Conservation (phyloP, 441 rosid genomes). For the Gossypium lobatum region DNA sequence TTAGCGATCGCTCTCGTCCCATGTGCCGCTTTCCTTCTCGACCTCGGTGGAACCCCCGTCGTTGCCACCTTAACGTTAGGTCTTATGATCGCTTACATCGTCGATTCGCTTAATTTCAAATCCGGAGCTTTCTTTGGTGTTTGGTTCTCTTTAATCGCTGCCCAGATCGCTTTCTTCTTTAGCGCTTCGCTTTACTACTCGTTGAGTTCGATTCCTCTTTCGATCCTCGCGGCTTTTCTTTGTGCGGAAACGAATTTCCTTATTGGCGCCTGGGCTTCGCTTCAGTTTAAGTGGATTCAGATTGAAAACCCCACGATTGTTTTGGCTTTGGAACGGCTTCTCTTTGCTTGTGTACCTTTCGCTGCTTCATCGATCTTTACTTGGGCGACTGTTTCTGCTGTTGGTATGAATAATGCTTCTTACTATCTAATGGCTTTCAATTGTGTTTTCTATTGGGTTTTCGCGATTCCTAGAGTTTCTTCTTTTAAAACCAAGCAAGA, state of each 20-base stretch:
- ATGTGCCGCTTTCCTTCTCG: constrained; percentile 81
- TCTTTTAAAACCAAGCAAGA: constrained; percentile 79
- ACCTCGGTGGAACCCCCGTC: constrained; percentile 91
- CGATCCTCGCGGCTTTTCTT: constrained; percentile 56
- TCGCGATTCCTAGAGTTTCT: constrained; percentile 72
- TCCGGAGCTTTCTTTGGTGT: constrained; percentile 77
- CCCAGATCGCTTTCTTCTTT: constrained; percentile 94
- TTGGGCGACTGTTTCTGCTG: constrained; percentile 90
- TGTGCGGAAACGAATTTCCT: constrained; percentile 69
- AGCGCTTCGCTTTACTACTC: constrained; percentile 48
- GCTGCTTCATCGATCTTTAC: constrained; percentile 75
- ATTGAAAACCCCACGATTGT: constrained; percentile 79
- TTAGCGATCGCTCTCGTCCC: constrained; percentile 78
- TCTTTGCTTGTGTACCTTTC: constrained; percentile 80
- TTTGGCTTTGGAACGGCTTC: constrained; percentile 80
- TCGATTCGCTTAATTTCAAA: constrained; percentile 80
- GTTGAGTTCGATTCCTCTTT: constrained; percentile 61
- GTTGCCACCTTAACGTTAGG: constrained; percentile 67
- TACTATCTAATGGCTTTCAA: constrained; percentile 71
- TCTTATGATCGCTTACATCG: constrained; percentile 81
- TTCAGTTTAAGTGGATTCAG: constrained; percentile 95
- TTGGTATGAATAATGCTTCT: constrained; percentile 75
- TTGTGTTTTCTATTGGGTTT: constrained; percentile 86
- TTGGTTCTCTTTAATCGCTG: constrained; percentile 68
- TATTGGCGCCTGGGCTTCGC: constrained; percentile 86